phyloP scores from a whole-genome alignment of 2,329 filamentous ascomycete genomes.

The Fusarium kyushuense region DNA sequence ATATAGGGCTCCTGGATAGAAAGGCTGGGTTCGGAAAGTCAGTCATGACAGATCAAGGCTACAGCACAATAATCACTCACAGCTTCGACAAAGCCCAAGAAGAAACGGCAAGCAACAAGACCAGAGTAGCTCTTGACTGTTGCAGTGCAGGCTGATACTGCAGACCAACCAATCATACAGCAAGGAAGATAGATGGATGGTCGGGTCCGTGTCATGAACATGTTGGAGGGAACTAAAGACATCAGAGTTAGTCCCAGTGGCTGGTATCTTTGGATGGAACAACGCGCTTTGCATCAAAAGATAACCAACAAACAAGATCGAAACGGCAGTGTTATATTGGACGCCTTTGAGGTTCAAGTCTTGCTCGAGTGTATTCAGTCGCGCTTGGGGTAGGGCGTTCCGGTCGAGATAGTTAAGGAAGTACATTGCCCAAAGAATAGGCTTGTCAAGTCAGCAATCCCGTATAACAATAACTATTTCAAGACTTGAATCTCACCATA shows the following conservation, averaged over 20 bases:
- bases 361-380: conserved; percentile 38
- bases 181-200: conserved; percentile 9
- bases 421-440: conserved; percentile 20
- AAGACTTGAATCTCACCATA: conserved; percentile 32
- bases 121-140: conserved; percentile 12
- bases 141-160: conserved; percentile 17
- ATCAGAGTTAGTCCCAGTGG: neutral
- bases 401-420: conserved; percentile 55
- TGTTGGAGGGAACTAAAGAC: conserved; percentile 20
- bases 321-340: conserved; percentile 41
- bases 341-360: conserved; percentile 38
- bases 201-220: conserved; percentile 29
- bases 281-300: conserved; percentile 29
- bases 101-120: conserved; percentile 21
- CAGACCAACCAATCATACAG: conserved; percentile 31
- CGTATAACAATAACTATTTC: neutral
- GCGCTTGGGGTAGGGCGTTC: conserved; percentile 42
- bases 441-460: conserved; percentile 14
- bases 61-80: neutral
- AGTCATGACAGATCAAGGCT: conserved; percentile 46
- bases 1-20: conserved; percentile 26
- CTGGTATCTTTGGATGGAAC: too few relatives aligned
- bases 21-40: conserved; percentile 4
- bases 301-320: conserved; percentile 42
- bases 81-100: conserved; percentile 28